Conservation (phyloP, 768 basidiomycete genomes). For the Termitomyces sp. region DNA sequence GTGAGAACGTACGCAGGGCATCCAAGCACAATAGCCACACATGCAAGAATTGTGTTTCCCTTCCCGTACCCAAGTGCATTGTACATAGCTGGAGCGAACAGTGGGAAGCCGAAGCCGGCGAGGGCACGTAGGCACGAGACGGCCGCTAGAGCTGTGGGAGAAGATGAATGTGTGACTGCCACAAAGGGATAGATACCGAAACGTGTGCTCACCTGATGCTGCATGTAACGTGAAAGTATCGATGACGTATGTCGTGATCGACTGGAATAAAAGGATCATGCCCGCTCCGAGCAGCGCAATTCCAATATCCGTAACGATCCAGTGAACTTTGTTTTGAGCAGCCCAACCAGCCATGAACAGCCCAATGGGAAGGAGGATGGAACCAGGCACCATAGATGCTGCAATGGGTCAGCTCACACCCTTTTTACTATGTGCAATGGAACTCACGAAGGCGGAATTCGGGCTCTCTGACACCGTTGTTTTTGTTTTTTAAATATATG, state of each 20-base stretch:
- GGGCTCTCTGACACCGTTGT: slow-evolving; percentile 46
- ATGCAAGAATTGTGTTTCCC: slow-evolving; percentile 65
- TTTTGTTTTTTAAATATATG: slow-evolving; percentile 45
- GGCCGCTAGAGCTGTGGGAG: slow-evolving; percentile 55
- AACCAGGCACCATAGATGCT: slow-evolving; percentile 63
- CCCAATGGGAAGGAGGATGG: slow-evolving; percentile 61
- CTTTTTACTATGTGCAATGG: neutral
- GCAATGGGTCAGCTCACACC: neutral
- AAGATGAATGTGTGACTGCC: neutral
- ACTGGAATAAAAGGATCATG: slow-evolving; percentile 57
- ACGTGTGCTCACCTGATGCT: slow-evolving; percentile 49
- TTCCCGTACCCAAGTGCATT: slow-evolving; percentile 65
- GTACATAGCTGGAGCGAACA: slow-evolving; percentile 77
- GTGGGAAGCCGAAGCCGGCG: slow-evolving; percentile 72
- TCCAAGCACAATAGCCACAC: slow-evolving; percentile 54
- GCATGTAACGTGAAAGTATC: slow-evolving; percentile 66
- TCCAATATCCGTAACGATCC: slow-evolving; percentile 72
- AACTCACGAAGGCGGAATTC: slow-evolving; percentile 50
- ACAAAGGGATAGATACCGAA: neutral
- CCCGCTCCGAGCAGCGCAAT: slow-evolving; percentile 57
- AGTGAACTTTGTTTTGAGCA: slow-evolving; percentile 53
- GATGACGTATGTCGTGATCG: slow-evolving; percentile 66
- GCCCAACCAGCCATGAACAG: slow-evolving; percentile 73
- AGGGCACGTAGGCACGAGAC: slow-evolving; percentile 61
- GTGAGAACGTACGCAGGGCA: slow-evolving; percentile 49